Evolutionary conservation across 192 early-diverging fungal species (phyloP).

Genomic region (Umbelopsis vinacea): DNA sequence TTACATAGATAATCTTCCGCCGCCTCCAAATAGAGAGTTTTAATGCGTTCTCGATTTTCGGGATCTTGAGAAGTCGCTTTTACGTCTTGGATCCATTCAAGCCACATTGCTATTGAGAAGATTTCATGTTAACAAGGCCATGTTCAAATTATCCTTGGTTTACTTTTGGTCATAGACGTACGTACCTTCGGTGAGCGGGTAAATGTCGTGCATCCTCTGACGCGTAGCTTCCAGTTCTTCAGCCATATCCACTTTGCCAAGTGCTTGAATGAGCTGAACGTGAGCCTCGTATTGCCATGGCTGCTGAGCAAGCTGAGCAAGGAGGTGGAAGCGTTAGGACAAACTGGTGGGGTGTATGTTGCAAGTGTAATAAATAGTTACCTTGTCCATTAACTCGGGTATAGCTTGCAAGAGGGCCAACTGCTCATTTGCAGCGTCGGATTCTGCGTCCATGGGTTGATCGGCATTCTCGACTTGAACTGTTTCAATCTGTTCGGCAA

Average conservation of each 20-base stretch:
- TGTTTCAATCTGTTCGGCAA: background rate
- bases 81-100: constrained; percentile 77
- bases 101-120: constrained; percentile 62
- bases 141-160: background rate
- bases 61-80: constrained; percentile 40
- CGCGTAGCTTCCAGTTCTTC: constrained; percentile 59
- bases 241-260: constrained; percentile 43
- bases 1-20: constrained; percentile 76
- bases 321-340: background rate
- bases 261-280: constrained; percentile 46
- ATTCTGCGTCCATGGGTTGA: background rate
- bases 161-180: background rate
- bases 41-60: constrained; percentile 53
- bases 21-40: constrained; percentile 57
- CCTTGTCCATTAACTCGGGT: constrained; percentile 17
- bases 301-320: constrained; percentile 31
- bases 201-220: constrained; percentile 58
- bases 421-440: background rate
- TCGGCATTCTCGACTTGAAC: background rate
- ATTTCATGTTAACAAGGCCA: no score
- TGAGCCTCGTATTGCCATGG: constrained; percentile 60
- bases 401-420: constrained; percentile 12
- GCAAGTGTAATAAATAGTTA: background rate
- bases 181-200: constrained; percentile 69
- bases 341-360: background rate